Base-by-base conservation (phyloP, 169 alveolate species). In the Babesia microti region DNA sequence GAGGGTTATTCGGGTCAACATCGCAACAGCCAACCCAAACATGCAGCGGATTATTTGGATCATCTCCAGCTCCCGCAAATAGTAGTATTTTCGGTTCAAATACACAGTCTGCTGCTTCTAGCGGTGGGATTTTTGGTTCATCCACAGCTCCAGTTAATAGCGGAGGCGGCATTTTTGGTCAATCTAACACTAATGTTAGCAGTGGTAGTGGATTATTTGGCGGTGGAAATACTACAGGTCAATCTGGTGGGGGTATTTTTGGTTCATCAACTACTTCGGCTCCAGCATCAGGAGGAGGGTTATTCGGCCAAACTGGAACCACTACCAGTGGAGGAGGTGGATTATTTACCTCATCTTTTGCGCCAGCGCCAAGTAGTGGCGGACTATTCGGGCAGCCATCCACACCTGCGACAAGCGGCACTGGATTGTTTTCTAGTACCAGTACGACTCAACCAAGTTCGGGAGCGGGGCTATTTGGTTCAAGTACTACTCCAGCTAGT, bases 21-120 rank as follows among this genome's bases (percentile, higher is more conserved):
- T 44, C 23, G 54, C 18, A 17, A 6, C 36, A 29, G 28, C n/a
- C 47, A 26, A 44, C 54, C 44, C 15, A 19, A 14, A 41, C 49
- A 17, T 17, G 40, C 3, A 3, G 40, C 21, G 41, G 49, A 17
- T n/a, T n/a, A n/a, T n/a, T n/a, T n/a, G n/a, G n/a, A n/a, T n/a
- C n/a, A n/a, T n/a, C n/a, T n/a, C n/a, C n/a, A n/a, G n/a, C n/a
- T n/a, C n/a, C n/a, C n/a, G n/a, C n/a, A n/a, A n/a, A n/a, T n/a
- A n/a, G n/a, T n/a, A 19, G 28, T 18, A 6, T 44, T 23, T 44
- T 44, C 28, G 54, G 54, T 35, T 4, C 18, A 3, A 14, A 9
- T 14, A 29, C 12, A 26, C 14, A 7, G 45, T 5, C 49, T 12
- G 2, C 32, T 44, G 54, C 42, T n/a, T 26, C 54, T 30, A 11